These are phyloP conservation scores for Kodamaea sagamina DNA, from an alignment of 805 yeast genomes.

Conservation along the genomic window DNA sequence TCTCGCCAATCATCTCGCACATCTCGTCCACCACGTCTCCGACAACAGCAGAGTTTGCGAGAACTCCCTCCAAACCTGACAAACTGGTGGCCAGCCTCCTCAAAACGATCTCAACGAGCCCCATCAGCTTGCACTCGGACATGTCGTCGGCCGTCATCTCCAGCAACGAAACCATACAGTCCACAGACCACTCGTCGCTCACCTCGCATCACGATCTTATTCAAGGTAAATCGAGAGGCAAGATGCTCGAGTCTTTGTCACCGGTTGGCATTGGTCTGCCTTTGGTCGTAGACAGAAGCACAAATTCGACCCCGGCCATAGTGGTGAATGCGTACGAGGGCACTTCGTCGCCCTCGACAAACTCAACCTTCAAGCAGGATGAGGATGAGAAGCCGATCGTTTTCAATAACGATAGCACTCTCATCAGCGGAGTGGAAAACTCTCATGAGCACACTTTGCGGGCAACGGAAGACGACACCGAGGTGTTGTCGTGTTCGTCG, in stretches of 20 bases:
- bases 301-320: conserved; percentile 20
- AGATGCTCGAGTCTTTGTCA: neutral
- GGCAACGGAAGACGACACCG: conserved; percentile 2
- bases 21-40: neutral
- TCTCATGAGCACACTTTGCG: neutral
- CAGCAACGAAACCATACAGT: conserved; percentile 29
- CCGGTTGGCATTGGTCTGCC: conserved; percentile 3
- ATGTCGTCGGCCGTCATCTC: conserved; percentile 32
- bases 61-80: neutral
- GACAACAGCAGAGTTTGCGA: neutral
- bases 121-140: conserved; percentile 23
- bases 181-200: conserved; percentile 33
- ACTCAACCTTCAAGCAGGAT: conserved; percentile 21
- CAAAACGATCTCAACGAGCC: conserved; percentile 8
- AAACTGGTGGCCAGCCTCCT: conserved; percentile 1
- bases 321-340: conserved; percentile 20
- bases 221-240: conserved; percentile 12
- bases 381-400: conserved; percentile 12
- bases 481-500: conserved; percentile 1
- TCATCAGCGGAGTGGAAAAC: conserved; percentile 3
- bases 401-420: conserved; percentile 9
- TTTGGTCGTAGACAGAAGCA: conserved; percentile 4
- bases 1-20: neutral
- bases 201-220: conserved; percentile 20
- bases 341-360: conserved; percentile 20